phyloP scores from a whole-genome alignment of 2,329 filamentous ascomycete genomes.

The Aspergillus novofumigatus region DNA sequence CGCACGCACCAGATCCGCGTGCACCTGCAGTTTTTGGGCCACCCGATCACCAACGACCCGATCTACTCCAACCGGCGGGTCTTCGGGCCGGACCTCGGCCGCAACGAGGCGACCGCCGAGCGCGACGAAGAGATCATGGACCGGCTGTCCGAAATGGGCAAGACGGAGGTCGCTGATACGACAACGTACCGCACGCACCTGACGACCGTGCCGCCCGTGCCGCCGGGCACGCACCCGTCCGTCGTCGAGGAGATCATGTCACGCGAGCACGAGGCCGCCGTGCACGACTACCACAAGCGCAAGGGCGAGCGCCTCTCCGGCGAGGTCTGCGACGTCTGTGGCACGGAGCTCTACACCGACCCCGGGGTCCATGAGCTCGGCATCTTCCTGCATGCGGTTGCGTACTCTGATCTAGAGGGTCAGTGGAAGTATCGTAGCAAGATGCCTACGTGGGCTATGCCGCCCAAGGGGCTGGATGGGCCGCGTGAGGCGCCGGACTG shows the following conservation, averaged over 20 bases:
- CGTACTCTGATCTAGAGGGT: slow-evolving; percentile 80
- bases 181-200: slow-evolving; percentile 70
- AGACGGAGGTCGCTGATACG: slow-evolving; percentile 76
- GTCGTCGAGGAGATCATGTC: slow-evolving; percentile 40
- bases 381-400: slow-evolving; percentile 87
- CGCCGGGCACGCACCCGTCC: slow-evolving; percentile 33
- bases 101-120: slow-evolving; percentile 61
- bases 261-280: slow-evolving; percentile 68
- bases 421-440: slow-evolving; percentile 83
- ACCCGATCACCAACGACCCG: slow-evolving; percentile 94
- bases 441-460: slow-evolving; percentile 81
- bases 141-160: slow-evolving; percentile 83
- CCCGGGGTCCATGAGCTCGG: slow-evolving; percentile 85
- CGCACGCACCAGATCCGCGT: slow-evolving; percentile 93
- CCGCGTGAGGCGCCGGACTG: slow-evolving; percentile 60
- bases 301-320: slow-evolving; percentile 94
- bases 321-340: slow-evolving; percentile 72
- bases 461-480: slow-evolving; percentile 67
- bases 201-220: slow-evolving; percentile 35
- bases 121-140: slow-evolving; percentile 88
- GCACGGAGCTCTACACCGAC: slow-evolving; percentile 88
- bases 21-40: slow-evolving; percentile 87
- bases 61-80: slow-evolving; percentile 95
- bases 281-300: slow-evolving; percentile 81
- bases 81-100: slow-evolving; percentile 77